These are phyloP conservation scores for Eucalyptus erythrocorys DNA, from an alignment of 345 rosid species.

Conservation along the genomic window DNA sequence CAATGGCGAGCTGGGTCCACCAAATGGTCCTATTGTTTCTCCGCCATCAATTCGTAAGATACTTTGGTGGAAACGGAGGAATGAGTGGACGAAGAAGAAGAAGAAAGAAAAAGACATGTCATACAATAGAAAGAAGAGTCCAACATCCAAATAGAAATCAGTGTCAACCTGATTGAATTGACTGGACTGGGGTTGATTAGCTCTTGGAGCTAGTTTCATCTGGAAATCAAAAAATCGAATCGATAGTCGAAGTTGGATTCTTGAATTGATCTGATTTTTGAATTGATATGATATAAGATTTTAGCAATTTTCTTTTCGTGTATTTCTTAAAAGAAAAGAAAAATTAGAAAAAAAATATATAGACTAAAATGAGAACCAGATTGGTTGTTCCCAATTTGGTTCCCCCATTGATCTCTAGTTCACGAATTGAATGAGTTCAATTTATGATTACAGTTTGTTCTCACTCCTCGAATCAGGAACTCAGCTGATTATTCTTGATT, in stretches of 20 bases:
- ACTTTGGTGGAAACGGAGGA: not conserved
- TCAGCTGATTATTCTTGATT: accelerated
- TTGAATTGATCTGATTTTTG: accelerated
- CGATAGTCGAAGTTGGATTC: no score
- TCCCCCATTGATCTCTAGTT: accelerated
- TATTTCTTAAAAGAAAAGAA: no score
- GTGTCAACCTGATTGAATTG: not conserved
- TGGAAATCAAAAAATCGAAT: accelerated
- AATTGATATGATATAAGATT: no score
- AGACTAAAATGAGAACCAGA: no score
- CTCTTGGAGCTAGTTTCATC: no score
- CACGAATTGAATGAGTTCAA: no score
- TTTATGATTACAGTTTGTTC: no score
- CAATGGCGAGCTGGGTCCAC: not conserved
- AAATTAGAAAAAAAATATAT: no score
- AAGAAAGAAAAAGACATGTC: accelerated
- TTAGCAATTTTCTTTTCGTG: no score
- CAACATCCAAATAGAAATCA: not conserved
- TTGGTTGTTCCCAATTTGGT: no score
- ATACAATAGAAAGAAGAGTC: not conserved
- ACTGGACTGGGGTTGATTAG: no score
- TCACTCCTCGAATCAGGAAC: no score
- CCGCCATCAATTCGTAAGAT: not conserved
- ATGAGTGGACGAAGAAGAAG: not conserved
- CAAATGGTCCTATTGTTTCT: not conserved